phyloP scores from a whole-genome alignment of 768 basidiomycete species.

The Harrya chromipes region DNA sequence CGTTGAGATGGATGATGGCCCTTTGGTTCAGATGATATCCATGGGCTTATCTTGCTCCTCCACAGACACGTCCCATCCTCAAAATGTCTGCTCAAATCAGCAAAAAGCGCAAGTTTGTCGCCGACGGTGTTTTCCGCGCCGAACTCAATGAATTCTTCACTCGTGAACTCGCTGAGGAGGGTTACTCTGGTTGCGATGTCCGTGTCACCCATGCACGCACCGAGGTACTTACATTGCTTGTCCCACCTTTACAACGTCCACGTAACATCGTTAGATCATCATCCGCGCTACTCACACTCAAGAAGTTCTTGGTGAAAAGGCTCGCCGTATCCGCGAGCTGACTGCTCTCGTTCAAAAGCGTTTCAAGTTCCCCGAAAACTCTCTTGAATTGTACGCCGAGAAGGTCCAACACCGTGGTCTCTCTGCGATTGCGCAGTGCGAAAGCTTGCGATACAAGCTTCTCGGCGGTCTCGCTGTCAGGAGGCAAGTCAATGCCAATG shows the following conservation, averaged over 20 bases:
- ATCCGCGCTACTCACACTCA: slow-evolving; percentile 99
- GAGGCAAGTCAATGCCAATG: slow-evolving; percentile 54
- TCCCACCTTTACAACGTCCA: not conserved
- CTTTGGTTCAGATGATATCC: slow-evolving; percentile 17
- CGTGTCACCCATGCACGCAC: slow-evolving; percentile 99
- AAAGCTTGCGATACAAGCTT: slow-evolving; percentile 97
- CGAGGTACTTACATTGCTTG: slow-evolving; percentile 54
- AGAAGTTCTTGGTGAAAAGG: slow-evolving; percentile 98
- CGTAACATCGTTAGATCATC: slow-evolving; percentile 66
- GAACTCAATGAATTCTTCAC: slow-evolving; percentile 99
- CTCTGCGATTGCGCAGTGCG: slow-evolving; percentile 97
- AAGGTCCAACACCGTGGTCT: slow-evolving; percentile 98
- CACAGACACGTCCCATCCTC: slow-evolving; percentile 18
- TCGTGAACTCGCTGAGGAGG: slow-evolving; percentile 97
- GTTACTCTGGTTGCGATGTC: slow-evolving; percentile 99
- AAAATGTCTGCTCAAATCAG: slow-evolving; percentile 87
- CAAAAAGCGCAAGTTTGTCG: slow-evolving; percentile 98
- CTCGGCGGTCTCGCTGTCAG: slow-evolving; percentile 99
- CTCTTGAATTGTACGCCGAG: slow-evolving; percentile 98
- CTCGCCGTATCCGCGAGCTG: slow-evolving; percentile 97
- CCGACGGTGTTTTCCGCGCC: slow-evolving; percentile 98
- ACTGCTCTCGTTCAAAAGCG: slow-evolving; percentile 98
- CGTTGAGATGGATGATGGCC: slow-evolving; percentile 19
- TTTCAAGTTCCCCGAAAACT: slow-evolving; percentile 99
- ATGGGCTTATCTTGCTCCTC: slow-evolving; percentile 18